These are phyloP conservation scores for Rhodotorula glutinis DNA, from an alignment of 1,284 basidiomycete species.

Conservation along the genomic window DNA sequence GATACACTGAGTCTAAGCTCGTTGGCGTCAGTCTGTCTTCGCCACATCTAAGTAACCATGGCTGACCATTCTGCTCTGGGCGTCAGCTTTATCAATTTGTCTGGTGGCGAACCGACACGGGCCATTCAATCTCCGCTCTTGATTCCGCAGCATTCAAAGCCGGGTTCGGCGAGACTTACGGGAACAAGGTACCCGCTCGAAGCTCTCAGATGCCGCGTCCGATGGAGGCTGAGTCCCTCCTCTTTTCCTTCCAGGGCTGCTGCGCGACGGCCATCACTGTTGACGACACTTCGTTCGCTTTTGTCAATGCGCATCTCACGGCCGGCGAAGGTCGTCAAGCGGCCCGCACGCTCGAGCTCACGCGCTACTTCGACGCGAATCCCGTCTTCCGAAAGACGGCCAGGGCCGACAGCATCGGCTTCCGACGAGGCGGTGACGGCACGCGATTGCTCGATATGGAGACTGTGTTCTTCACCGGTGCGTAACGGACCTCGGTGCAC, in stretches of 20 bases:
- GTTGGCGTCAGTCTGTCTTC: slow-evolving; percentile 28
- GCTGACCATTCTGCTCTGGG: not conserved
- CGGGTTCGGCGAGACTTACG: slow-evolving; percentile 87
- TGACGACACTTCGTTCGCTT: not conserved
- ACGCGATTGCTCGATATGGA: slow-evolving; percentile 93
- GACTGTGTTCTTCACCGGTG: slow-evolving; percentile 75
- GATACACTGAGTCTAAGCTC: slow-evolving; percentile 75
- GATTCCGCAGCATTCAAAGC: slow-evolving; percentile 78
- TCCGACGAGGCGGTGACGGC: slow-evolving; percentile 85
- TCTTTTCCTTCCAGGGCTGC: not conserved
- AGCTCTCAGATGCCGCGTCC: no score
- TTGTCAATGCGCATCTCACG: not conserved
- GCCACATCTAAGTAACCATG: no score
- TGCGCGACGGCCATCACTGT: not conserved
- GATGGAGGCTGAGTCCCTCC: no score
- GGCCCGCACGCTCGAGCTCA: not conserved
- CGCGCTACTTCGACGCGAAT: slow-evolving; percentile 62
- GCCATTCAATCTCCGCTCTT: slow-evolving; percentile 61
- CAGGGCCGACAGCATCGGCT: slow-evolving; percentile 57
- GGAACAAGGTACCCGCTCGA: slow-evolving; percentile 78
- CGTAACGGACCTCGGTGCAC: no score
- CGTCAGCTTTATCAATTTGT: slow-evolving; percentile 70
- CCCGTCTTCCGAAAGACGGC: slow-evolving; percentile 58
- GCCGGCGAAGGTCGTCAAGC: not conserved
- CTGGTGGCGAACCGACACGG: slow-evolving; percentile 62